A percentile compares a stretch with the other conserved stretches of the same genome.
These are phyloP conservation scores for Ganoderma sinense DNA, from an alignment of 1,284 basidiomycete genomes.

Conservation along the genomic window DNA sequence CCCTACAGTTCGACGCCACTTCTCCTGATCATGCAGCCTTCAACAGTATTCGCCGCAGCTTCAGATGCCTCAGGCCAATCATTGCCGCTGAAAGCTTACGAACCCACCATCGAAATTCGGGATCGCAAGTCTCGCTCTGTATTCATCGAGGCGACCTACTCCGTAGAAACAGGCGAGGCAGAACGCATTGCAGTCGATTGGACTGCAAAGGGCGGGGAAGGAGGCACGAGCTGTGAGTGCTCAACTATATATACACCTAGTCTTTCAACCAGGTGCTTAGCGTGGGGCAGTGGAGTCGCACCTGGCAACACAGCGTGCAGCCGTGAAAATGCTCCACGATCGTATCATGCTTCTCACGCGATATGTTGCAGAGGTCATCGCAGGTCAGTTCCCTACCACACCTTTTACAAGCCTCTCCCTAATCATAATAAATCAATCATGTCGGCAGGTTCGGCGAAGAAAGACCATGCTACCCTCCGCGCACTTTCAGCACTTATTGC, in stretches of 20 bases:
- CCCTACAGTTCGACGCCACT: slow-evolving; percentile 78
- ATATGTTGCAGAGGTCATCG: slow-evolving; percentile 81
- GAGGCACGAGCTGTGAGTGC: slow-evolving; percentile 77
- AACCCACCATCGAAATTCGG: slow-evolving; percentile 85
- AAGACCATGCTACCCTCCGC: slow-evolving; percentile 85
- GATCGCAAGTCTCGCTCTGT: slow-evolving; percentile 80
- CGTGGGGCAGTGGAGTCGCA: slow-evolving; percentile 80
- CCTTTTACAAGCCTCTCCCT: background rate
- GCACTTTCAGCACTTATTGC: slow-evolving; percentile 87
- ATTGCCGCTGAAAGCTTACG: slow-evolving; percentile 89
- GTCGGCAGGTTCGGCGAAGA: slow-evolving; percentile 46
- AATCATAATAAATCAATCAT: background rate
- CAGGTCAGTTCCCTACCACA: slow-evolving; percentile 57
- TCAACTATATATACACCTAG: background rate
- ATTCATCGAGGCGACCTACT: slow-evolving; percentile 84
- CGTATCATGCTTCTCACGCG: slow-evolving; percentile 84
- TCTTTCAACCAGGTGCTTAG: background rate
- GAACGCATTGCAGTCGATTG: slow-evolving; percentile 98
- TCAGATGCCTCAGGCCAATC: slow-evolving; percentile 69
- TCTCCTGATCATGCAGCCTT: slow-evolving; percentile 76
- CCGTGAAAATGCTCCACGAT: slow-evolving; percentile 95
- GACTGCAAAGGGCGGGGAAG: slow-evolving; percentile 89
- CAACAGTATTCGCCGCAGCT: slow-evolving; percentile 53
- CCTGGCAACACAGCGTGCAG: slow-evolving; percentile 91
- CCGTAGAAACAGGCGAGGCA: slow-evolving; percentile 97